Percentiles rank a stretch among this genome's conserved stretches.
These are phyloP conservation scores for Aphanomyces euteiches DNA, from an alignment of 352 stramenopile genomes.

Conservation along the genomic window DNA sequence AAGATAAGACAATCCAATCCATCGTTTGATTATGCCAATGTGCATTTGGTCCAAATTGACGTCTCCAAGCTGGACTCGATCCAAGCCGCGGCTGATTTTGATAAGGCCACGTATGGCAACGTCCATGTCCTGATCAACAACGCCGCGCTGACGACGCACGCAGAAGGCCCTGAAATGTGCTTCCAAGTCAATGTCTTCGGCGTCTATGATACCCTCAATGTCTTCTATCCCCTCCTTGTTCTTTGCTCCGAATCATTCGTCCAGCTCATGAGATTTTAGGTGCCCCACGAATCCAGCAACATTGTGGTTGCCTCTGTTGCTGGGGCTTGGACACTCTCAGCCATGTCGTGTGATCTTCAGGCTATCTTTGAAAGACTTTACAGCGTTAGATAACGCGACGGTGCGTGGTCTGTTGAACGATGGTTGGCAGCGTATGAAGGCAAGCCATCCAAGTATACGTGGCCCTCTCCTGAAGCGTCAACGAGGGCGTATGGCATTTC, in stretches of 20 bases:
- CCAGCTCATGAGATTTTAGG: neutral
- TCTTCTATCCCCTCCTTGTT: neutral
- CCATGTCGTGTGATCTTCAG: neutral
- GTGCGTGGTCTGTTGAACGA: neutral
- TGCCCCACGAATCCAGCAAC: neutral
- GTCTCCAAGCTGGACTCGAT: conserved; percentile 16
- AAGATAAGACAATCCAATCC: neutral
- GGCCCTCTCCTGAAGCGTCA: neutral
- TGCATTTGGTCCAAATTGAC: neutral
- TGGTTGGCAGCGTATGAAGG: neutral
- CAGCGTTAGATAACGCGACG: neutral
- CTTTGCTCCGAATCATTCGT: neutral
- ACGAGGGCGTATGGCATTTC: conserved; percentile 5
- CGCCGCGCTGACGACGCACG: neutral
- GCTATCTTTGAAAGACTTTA: neutral
- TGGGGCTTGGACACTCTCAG: neutral
- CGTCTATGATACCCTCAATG: conserved; percentile 8
- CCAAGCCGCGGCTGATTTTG: neutral
- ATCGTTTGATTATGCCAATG: conserved; percentile 1
- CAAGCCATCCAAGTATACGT: neutral
- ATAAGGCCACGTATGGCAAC: neutral
- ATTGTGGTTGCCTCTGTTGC: neutral
- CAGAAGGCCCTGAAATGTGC: conserved; percentile 1
- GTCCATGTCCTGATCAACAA: conserved; percentile 26
- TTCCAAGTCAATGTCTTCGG: conserved; percentile 24